Evolutionary conservation across 305 asterid genomes (phyloP).

Genomic region (Solanum hybrid): DNA sequence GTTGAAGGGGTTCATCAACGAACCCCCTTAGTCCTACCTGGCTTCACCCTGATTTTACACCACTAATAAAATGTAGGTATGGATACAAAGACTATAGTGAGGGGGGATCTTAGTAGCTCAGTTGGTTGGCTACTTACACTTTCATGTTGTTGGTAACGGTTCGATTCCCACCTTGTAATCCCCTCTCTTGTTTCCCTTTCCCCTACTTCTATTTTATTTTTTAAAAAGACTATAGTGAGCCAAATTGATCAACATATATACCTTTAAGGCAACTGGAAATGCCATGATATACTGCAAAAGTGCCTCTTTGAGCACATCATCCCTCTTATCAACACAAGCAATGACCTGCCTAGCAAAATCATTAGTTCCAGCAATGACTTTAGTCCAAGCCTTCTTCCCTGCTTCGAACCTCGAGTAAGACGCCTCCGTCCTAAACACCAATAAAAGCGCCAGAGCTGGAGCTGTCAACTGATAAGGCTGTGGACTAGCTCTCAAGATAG

Average conservation of each 20-base stretch:
- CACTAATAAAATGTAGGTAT: neutral
- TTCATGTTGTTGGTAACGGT: neutral
- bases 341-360: slow-evolving; percentile 78
- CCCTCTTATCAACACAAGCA: slow-evolving; percentile 42
- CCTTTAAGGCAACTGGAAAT: slow-evolving; percentile 94
- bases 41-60: neutral
- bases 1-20: neutral
- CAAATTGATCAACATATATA: slow-evolving; percentile 2
- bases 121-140: neutral
- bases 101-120: neutral
- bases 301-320: slow-evolving; percentile 44
- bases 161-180: neutral
- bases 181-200: neutral
- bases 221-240: neutral
- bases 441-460: slow-evolving; percentile 79
- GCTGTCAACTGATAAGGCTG: slow-evolving; percentile 93
- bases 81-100: neutral
- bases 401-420: slow-evolving; percentile 85
- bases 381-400: slow-evolving; percentile 83
- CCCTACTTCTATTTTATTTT: neutral
- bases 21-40: neutral
- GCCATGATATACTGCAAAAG: slow-evolving; percentile 79
- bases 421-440: slow-evolving; percentile 97
- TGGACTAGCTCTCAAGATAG: slow-evolving; percentile 63
- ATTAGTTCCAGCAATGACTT: slow-evolving; percentile 54